phyloP scores from a whole-genome alignment of 805 yeast genomes.

The Metschnikowia matae region DNA sequence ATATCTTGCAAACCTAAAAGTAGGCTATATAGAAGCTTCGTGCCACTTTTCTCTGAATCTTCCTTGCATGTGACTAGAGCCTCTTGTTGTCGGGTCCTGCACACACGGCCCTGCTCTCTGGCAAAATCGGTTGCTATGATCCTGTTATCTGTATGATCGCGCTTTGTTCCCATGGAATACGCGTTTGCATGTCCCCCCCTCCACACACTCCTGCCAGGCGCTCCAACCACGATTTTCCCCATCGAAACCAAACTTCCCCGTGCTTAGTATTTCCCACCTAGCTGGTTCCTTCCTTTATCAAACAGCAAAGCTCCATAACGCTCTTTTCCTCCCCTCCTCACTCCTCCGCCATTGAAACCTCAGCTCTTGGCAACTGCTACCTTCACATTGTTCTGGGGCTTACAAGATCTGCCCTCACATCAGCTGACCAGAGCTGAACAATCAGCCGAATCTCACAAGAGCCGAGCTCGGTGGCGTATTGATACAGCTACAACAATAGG shows the following conservation, averaged over 20 bases:
- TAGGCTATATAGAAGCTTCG: background rate
- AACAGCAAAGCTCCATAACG: no score
- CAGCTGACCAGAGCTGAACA: background rate
- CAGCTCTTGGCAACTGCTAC: background rate
- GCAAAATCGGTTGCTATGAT: background rate
- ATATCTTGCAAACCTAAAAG: no score
- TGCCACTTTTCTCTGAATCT: no score
- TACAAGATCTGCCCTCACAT: background rate
- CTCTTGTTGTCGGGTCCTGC: background rate
- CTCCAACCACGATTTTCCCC: background rate
- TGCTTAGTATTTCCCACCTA: no score
- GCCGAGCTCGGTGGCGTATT: background rate
- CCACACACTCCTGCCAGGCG: constrained; percentile 1
- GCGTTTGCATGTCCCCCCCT: background rate
- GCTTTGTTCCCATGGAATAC: background rate
- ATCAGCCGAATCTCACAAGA: background rate
- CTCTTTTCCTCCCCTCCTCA: no score
- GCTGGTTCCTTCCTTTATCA: no score
- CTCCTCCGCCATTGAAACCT: background rate
- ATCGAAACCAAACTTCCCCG: background rate
- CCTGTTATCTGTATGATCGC: constrained; percentile 1
- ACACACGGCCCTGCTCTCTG: background rate
- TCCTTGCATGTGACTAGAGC: background rate
- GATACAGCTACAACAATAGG: background rate
- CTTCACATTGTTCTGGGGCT: background rate